Evolutionary conservation across 108 stramenopile species (phyloP), one percentile per base, ranked within the genome.

Genomic region (Chaetoceros muelleri): DNA sequence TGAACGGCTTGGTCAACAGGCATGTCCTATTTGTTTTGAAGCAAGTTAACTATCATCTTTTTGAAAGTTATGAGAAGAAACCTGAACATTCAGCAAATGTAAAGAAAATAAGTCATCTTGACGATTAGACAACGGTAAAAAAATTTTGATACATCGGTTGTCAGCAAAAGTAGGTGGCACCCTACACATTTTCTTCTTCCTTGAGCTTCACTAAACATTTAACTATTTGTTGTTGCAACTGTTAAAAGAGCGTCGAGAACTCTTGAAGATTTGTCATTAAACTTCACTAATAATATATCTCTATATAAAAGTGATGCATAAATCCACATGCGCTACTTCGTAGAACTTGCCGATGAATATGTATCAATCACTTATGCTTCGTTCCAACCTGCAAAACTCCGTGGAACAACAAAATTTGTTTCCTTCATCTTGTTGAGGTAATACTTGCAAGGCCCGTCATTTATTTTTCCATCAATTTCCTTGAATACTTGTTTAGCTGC

Each of bases 391-490:
- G 62, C 54, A 27, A 90, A 90, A 50, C 73, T 34, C 16, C 55
- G 58, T 1, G 89, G 89, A 22, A 85, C 85, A 0, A 55, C 47
- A 29, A 82, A 67, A 56, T 72, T 62, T 65, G 85, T 60, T 46
- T 78, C 69, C 24, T 76, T 52, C 46, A 90, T 90, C 28, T 69
- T 46, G 20, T 78, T 56, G 55, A 86, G 64, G 59, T 79, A 86
- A 47, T 86, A 80, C 44, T 62, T 28, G 19, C 85, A 84, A 30
- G 89, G 89, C 10, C 89, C 89, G 60, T 90, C 89, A 21, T 84
- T 82, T 46, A 75, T 73, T 13, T 69, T 66, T 13, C 75, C 64
- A 60, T 84, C 44, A 28, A 84, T 70, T 25, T 52, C 51, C 30
- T 74, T 65, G 62, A 90, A 90, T 46, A 66, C 76, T 34, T 57